phyloP scores from a whole-genome alignment of 2,329 filamentous ascomycete species.

The Ilyonectria destructans region DNA sequence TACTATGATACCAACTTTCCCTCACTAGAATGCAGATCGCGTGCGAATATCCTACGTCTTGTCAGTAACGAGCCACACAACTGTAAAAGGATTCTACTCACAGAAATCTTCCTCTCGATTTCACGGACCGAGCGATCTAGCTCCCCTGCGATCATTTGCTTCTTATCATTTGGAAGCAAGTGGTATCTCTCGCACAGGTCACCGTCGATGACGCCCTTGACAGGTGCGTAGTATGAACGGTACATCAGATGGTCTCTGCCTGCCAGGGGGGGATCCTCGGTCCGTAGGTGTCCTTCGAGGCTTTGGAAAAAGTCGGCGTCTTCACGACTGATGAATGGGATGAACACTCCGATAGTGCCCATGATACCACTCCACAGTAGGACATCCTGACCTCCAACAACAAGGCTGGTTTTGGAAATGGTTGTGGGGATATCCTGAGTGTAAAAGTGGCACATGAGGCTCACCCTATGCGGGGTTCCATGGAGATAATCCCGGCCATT shows the following conservation, averaged over 20 bases:
- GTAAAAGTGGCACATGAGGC: constrained; percentile 90
- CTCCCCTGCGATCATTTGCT: constrained; percentile 95
- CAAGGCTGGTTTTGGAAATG: constrained; percentile 89
- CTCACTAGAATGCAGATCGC: constrained; percentile 70
- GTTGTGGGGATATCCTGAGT: constrained; percentile 93
- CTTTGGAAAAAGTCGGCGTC: constrained; percentile 98
- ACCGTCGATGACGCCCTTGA: constrained; percentile 97
- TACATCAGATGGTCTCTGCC: constrained; percentile 97
- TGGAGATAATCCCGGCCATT: constrained; percentile 93
- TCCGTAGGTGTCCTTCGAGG: constrained; percentile 89
- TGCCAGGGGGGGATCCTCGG: constrained; percentile 88
- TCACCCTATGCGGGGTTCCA: constrained; percentile 87
- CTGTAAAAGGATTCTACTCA: constrained; percentile 51
- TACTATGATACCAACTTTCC: constrained; percentile 41
- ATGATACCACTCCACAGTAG: constrained; percentile 95
- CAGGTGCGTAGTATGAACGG: constrained; percentile 94
- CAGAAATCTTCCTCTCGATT: constrained; percentile 95
- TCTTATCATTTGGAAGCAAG: constrained; percentile 87
- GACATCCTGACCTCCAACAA: constrained; percentile 92
- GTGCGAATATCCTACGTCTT: constrained; percentile 69
- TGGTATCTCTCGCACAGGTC: constrained; percentile 96
- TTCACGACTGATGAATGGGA: constrained; percentile 92
- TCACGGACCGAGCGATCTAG: constrained; percentile 91
- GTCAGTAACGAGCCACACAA: constrained; percentile 42
- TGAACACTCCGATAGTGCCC: constrained; percentile 92